Conservation (phyloP, 345 rosid genomes). For the Hibiscus trionum region DNA sequence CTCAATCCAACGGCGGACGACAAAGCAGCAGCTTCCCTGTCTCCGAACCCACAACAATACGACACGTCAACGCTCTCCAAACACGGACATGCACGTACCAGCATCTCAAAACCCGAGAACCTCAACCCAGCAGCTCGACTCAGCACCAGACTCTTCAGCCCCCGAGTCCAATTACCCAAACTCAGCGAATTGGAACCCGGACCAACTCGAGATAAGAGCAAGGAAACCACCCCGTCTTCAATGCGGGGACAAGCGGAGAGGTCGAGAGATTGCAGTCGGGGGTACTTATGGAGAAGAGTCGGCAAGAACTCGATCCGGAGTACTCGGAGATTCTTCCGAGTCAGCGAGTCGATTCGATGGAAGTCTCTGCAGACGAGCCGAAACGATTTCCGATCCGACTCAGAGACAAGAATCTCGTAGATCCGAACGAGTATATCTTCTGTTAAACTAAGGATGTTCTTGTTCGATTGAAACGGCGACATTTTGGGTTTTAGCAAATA, state of each 20-base stretch:
- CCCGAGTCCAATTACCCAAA: conserved; percentile 27
- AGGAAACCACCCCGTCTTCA: conserved; percentile 46
- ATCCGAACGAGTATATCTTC: conserved; percentile 64
- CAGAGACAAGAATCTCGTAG: conserved; percentile 33
- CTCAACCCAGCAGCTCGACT: conserved; percentile 61
- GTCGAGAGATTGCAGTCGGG: conserved; percentile 49
- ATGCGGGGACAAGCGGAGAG: conserved; percentile 76
- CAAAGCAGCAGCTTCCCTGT: conserved; percentile 79
- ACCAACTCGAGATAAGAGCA: conserved; percentile 23
- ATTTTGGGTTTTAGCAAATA: conserved; percentile 12
- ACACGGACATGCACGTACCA: conserved; percentile 43
- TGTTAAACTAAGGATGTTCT: conserved; percentile 42
- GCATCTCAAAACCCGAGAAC: conserved; percentile 47
- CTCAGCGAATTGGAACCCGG: conserved; percentile 1
- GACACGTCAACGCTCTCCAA: conserved; percentile 75
- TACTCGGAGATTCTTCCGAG: conserved; percentile 46
- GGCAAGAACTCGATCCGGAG: conserved; percentile 63
- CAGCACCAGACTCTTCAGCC: conserved; percentile 44
- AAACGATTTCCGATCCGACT: conserved; percentile 54
- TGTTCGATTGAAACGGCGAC: conserved; percentile 25
- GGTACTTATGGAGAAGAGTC: conserved; percentile 38
- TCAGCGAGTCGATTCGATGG: conserved; percentile 50
- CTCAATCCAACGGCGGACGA: conserved; percentile 46
- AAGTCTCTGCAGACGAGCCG: conserved; percentile 72
- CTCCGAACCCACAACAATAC: conserved; percentile 61